These are phyloP conservation scores for Ramichloridium luteum DNA, from an alignment of 2,329 filamentous ascomycete genomes.

Conservation along the genomic window DNA sequence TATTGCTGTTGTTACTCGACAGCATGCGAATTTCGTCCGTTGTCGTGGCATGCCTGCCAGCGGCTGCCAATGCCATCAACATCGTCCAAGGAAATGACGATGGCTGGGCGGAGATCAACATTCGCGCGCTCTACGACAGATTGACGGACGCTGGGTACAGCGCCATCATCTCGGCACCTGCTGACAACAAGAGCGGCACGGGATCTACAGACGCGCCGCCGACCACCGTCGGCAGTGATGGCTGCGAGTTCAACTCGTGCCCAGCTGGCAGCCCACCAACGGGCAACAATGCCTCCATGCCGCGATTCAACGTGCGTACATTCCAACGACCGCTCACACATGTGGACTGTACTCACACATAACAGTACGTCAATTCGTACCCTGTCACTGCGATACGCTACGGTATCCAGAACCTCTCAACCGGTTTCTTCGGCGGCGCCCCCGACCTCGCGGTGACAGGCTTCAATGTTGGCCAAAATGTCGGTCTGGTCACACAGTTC, in stretches of 20 bases:
- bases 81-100: conserved; percentile 60
- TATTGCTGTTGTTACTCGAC: too few species aligned
- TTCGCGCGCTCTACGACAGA: conserved; percentile 47
- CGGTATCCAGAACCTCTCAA: conserved; percentile 47
- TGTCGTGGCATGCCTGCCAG: too few species aligned
- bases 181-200: conserved; percentile 52
- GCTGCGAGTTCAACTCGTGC: conserved; percentile 52
- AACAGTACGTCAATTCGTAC: conserved; percentile 57
- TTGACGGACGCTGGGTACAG: conserved; percentile 45
- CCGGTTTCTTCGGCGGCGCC: conserved; percentile 40
- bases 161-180: conserved; percentile 53
- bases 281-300: conserved; percentile 45
- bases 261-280: conserved; percentile 42
- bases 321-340: neutral
- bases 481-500: conserved; percentile 44
- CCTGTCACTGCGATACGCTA: conserved; percentile 53
- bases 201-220: conserved; percentile 25
- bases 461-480: conserved; percentile 49
- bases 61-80: conserved; percentile 25
- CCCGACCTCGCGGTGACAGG: conserved; percentile 55
- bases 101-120: conserved; percentile 59
- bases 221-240: conserved; percentile 8
- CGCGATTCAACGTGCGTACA: conserved; percentile 36
- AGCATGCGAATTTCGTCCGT: too few species aligned
- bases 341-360: neutral